Evolutionary conservation across 345 rosid genomes (phyloP).

Genomic region (Euclidium syriacum): DNA sequence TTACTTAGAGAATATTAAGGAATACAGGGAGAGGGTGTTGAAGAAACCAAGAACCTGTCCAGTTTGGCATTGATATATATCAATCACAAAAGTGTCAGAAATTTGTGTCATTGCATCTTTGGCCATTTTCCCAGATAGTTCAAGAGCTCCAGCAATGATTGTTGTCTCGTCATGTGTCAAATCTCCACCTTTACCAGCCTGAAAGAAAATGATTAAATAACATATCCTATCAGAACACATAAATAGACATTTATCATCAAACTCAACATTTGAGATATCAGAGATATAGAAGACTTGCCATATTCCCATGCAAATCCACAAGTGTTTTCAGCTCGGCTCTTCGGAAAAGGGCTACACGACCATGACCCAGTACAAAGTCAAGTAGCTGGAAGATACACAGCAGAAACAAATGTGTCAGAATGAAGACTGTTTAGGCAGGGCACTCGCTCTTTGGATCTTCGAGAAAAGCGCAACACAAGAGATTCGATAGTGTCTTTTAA

Average conservation of each 20-base stretch:
- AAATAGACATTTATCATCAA: not conserved
- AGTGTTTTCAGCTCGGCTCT: conserved; percentile 95
- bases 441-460: too few relatives aligned
- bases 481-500: not conserved
- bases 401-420: not conserved
- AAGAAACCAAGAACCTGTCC: conserved; percentile 45
- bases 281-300: conserved; percentile 41
- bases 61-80: conserved; percentile 71
- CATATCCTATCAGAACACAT: not conserved
- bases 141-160: conserved; percentile 94
- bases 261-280: too few relatives aligned
- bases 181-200: conserved; percentile 99
- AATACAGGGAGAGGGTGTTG: not conserved
- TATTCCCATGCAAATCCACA: conserved; percentile 87
- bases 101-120: conserved; percentile 84
- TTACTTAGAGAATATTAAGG: not conserved
- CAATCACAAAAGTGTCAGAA: conserved; percentile 63
- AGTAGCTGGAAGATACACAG: conserved; percentile 42
- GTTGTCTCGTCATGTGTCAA: conserved; percentile 93
- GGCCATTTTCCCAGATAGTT: conserved; percentile 65
- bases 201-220: too few relatives aligned
- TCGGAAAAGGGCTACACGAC: conserved; percentile 79
- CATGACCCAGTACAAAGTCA: conserved; percentile 75
- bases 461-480: not conserved
- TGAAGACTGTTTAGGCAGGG: too few relatives aligned